A percentile compares a stretch with the other conserved stretches of the same genome.
Conservation (phyloP, 768 basidiomycete species). For the Auricularia auricula-judae region DNA sequence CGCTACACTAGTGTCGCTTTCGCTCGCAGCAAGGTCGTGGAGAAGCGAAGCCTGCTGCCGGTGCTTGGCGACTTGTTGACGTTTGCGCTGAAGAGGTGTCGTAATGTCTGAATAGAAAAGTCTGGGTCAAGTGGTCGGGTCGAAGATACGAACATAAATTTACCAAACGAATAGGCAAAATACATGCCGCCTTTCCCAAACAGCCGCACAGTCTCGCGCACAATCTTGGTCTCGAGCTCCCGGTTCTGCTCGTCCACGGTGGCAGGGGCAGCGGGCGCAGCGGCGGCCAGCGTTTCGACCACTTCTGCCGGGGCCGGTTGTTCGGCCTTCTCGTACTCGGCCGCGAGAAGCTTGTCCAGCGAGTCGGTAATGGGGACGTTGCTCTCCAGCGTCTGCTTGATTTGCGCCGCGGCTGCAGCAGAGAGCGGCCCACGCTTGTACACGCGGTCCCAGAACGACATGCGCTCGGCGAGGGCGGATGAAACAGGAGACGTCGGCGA, state of each 20-base stretch:
- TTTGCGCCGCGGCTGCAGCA: conserved; percentile 8
- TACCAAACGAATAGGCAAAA: conserved; percentile 80
- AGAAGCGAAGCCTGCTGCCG: conserved; percentile 46
- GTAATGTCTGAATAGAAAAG: conserved; percentile 49
- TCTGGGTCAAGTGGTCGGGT: too few species aligned
- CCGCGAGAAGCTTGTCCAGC: conserved; percentile 3
- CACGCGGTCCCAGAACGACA: conserved; percentile 67
- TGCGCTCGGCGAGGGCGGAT: conserved; percentile 48
- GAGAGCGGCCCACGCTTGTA: conserved; percentile 24
- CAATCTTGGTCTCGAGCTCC: conserved; percentile 74
- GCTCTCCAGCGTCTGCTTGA: background rate
- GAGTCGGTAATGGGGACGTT: background rate
- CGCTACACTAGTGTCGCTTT: conserved; percentile 16
- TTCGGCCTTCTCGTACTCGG: background rate
- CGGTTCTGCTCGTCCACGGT: conserved; percentile 56
- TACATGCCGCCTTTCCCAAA: conserved; percentile 83
- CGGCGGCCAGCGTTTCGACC: conserved; percentile 44
- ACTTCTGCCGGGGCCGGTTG: conserved; percentile 41
- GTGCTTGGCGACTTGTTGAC: conserved; percentile 46
- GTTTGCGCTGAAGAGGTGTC: conserved; percentile 72
- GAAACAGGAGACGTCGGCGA: conserved; percentile 39
- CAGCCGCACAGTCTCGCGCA: conserved; percentile 66
- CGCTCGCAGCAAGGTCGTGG: conserved; percentile 45
- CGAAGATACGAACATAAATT: conserved; percentile 9
- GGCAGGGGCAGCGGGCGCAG: conserved; percentile 50